Evolutionary conservation across 495 filamentous ascomycete species (phyloP).

Genomic region (Neurospora discreta): DNA sequence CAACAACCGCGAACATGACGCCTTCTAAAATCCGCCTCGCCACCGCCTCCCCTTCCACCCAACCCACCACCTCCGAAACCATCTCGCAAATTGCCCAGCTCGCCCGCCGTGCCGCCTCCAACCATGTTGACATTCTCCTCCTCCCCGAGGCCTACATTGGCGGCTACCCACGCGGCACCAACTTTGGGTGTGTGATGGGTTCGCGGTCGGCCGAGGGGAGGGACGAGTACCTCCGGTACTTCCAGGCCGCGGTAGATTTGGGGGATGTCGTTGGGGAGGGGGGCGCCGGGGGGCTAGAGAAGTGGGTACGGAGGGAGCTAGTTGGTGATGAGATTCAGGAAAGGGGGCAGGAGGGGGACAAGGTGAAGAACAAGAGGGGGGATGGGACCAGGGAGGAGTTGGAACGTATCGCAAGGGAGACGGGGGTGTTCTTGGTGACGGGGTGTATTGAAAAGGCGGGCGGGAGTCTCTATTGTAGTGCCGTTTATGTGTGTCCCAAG

Average conservation of each 20-base stretch:
- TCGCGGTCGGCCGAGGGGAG: conserved; percentile 55
- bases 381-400: conserved; percentile 80
- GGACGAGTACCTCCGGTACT: conserved; percentile 78
- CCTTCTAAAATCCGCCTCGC: conserved; percentile 50
- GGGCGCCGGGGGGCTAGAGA: conserved; percentile 51
- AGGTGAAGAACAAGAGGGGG: conserved; percentile 46
- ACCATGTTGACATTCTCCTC: conserved; percentile 64
- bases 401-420: conserved; percentile 61
- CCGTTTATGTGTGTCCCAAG: conserved; percentile 69
- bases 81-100: conserved; percentile 51
- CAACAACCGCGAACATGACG: background rate
- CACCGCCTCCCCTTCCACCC: conserved; percentile 67
- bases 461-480: conserved; percentile 76
- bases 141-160: conserved; percentile 93
- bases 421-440: conserved; percentile 66
- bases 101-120: conserved; percentile 36
- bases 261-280: conserved; percentile 63
- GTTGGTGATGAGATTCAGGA: conserved; percentile 36
- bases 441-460: conserved; percentile 72
- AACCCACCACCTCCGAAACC: conserved; percentile 50
- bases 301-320: conserved; percentile 58
- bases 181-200: conserved; percentile 67
- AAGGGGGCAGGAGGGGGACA: conserved; percentile 41
- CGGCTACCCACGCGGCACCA: conserved; percentile 78
- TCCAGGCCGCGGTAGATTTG: conserved; percentile 66